Percentiles rank a stretch among this genome's conserved stretches.
Evolutionary conservation across 2,329 filamentous ascomycete genomes (phyloP).

Genomic region (Gnomoniopsis sp.): DNA sequence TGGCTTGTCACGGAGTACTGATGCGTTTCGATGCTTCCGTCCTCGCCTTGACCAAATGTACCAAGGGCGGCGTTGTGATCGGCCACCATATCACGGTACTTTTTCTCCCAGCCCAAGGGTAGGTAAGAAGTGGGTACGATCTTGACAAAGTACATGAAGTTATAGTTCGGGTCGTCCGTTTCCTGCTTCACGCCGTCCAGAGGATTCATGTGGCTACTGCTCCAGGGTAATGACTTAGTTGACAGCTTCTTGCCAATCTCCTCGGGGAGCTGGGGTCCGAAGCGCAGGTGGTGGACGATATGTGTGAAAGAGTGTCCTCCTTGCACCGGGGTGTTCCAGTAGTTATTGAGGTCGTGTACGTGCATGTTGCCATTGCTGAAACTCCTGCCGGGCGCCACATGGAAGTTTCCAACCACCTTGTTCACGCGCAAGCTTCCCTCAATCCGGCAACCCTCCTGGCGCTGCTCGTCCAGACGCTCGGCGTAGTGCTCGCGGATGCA

Average conservation of each 20-base stretch:
- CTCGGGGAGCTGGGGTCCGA: slow-evolving; percentile 86
- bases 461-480: slow-evolving; percentile 82
- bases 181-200: slow-evolving; percentile 76
- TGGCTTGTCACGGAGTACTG: slow-evolving; percentile 98
- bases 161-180: slow-evolving; percentile 80
- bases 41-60: slow-evolving; percentile 59
- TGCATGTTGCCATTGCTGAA: slow-evolving; percentile 98
- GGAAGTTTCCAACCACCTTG: slow-evolving; percentile 98
- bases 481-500: slow-evolving; percentile 92
- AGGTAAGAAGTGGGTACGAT: slow-evolving; percentile 95
- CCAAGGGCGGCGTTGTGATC: slow-evolving; percentile 63
- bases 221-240: slow-evolving; percentile 60
- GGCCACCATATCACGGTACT: slow-evolving; percentile 34
- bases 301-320: slow-evolving; percentile 85
- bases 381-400: slow-evolving; percentile 91
- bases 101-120: slow-evolving; percentile 81
- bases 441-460: slow-evolving; percentile 89
- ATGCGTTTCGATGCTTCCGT: slow-evolving; percentile 91
- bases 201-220: slow-evolving; percentile 88
- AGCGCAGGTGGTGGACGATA: slow-evolving; percentile 81
- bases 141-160: slow-evolving; percentile 99
- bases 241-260: slow-evolving; percentile 60
- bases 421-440: slow-evolving; percentile 92
- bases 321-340: slow-evolving; percentile 70
- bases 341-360: slow-evolving; percentile 95